These are phyloP conservation scores for Sarcocystis neurona DNA, from an alignment of 169 alveolate species.

Conservation along the genomic window DNA sequence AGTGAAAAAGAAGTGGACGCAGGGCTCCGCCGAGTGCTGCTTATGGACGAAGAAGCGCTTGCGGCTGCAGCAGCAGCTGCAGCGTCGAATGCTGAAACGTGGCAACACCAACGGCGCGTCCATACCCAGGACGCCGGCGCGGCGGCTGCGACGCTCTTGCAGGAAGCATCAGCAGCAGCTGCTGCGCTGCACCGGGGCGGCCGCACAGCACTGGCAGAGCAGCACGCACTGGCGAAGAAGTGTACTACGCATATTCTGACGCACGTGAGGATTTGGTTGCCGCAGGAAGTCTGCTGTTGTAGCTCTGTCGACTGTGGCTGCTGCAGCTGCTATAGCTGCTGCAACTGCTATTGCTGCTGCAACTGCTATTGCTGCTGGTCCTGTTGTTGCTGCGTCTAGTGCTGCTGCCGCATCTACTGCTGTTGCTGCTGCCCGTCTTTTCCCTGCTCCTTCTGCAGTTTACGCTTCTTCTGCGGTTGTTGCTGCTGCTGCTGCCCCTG, in stretches of 20 bases:
- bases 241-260: background rate
- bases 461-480: no score
- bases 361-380: conserved; percentile 7
- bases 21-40: background rate
- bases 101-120: no score
- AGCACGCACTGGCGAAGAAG: background rate
- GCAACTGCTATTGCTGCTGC: background rate
- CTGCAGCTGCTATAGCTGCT: background rate
- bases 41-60: background rate
- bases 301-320: background rate
- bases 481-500: no score
- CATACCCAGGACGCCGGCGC: no score
- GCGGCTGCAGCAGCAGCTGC: conserved; percentile 17
- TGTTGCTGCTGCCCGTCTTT: no score
- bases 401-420: no score
- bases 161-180: conserved; percentile 8
- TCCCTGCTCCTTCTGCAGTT: no score
- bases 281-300: background rate
- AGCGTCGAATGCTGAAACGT: background rate
- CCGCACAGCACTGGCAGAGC: background rate
- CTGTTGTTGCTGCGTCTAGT: no score
- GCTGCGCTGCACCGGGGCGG: background rate
- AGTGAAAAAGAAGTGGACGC: background rate
- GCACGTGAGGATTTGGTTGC: background rate
- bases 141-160: background rate